phyloP scores from a whole-genome alignment of 2,329 filamentous ascomycete species.

The Fusarium chaquense region DNA sequence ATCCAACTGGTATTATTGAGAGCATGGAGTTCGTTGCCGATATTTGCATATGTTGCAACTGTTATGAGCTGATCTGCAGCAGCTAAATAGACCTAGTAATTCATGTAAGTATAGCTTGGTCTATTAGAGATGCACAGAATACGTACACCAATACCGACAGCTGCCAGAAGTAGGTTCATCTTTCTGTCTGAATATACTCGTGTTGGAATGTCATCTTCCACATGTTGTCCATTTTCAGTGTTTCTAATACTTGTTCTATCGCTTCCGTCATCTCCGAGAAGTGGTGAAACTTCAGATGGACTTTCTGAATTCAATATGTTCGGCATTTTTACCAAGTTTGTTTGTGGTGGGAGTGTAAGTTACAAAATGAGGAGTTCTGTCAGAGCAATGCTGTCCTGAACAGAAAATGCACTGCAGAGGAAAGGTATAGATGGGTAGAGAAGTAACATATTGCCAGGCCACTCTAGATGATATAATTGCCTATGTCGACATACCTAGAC shows the following conservation, averaged over 20 bases:
- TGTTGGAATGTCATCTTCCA: constrained; percentile 5
- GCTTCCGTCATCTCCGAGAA: constrained; percentile 38
- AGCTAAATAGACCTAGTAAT: constrained; percentile 72
- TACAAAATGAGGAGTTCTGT: not conserved
- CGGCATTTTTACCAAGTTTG: constrained; percentile 26
- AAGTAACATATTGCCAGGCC: not conserved
- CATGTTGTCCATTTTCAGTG: constrained; percentile 26
- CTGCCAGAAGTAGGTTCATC: constrained; percentile 55
- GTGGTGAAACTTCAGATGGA: constrained; percentile 46
- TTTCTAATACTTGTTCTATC: constrained; percentile 7
- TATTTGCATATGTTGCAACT: constrained; percentile 81
- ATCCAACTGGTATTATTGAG: constrained; percentile 83
- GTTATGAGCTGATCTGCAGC: constrained; percentile 83
- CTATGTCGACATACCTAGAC: not conserved
- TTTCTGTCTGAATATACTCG: constrained; percentile 46
- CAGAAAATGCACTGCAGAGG: too few relatives aligned
- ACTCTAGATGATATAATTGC: constrained; percentile 1
- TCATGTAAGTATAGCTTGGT: constrained; percentile 9
- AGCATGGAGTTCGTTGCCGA: constrained; percentile 80
- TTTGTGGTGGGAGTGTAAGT: not conserved
- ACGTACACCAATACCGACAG: constrained; percentile 55
- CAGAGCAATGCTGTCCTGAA: not conserved
- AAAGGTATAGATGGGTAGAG: too few relatives aligned
- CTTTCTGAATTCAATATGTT: not conserved
- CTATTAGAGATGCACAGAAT: not conserved